Base-by-base conservation (phyloP, 2,329 filamentous ascomycete species). In the Colletotrichum camelliae region DNA sequence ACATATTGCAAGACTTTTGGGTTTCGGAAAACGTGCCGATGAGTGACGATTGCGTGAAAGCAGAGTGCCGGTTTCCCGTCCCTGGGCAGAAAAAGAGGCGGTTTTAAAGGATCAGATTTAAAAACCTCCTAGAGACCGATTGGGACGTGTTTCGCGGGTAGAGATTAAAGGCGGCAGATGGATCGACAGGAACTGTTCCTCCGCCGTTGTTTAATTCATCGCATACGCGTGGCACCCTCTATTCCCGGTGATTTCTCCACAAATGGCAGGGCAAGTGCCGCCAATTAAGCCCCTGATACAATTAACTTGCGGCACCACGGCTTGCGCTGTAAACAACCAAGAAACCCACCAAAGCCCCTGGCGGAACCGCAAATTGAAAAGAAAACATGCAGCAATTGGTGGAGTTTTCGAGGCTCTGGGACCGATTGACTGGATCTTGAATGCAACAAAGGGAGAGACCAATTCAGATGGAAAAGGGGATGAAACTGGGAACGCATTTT, bases 161-260 rank as follows among this genome's bases (percentile, higher is more conserved):
- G 55, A 74, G 21, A 72, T 74, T 74, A 74, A 66, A 72, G 72
- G 55, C 58, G 29, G 61, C 55, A 55, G 18, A 61, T 61, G 35
- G 72, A 74, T 74, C 72, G 48, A 71, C 72, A 66, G 60, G 52
- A 67, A 66, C 35, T 35, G 57, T 16, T 18, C 61, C 55, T 72
- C 61, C 37, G 67, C 12, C 33, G 43, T 48, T 43, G 58, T 67
- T 62, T 66, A 72, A 66, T 71, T 21, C 55, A 72, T 61, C 16
- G 60, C 48, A 27, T 60, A 57, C 67, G 67, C 67, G 72, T 66
- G 60, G 33, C n/a, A n/a, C n/a, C 37, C 35, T 67, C 18, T 33
- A 27, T 27, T 39, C 33, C 66, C 58, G 43, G 43, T 52, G 60
- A 31, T 27, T 35, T 66, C 67, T 66, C 72, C 72, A 74, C 67